Evolutionary conservation across 2,329 filamentous ascomycete species (phyloP).

Genomic region (Fusarium concolor): DNA sequence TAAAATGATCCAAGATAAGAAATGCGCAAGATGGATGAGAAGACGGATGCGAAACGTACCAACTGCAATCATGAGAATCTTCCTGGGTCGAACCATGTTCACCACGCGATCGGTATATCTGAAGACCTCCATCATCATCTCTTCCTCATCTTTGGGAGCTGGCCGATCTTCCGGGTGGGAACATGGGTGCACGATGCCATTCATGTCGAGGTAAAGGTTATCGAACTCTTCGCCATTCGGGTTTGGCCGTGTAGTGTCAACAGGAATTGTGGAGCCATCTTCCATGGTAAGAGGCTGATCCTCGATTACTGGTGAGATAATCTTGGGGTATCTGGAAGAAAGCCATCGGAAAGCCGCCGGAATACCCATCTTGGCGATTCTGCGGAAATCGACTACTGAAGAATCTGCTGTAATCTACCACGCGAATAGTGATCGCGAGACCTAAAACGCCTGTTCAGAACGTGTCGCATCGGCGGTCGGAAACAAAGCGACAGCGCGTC

Average conservation of each 20-base stretch:
- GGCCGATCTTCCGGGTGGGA: slow-evolving; percentile 96
- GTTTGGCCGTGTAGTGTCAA: slow-evolving; percentile 86
- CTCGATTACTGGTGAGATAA: slow-evolving; percentile 91
- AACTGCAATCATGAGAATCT: slow-evolving; percentile 97
- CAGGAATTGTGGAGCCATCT: slow-evolving; percentile 84
- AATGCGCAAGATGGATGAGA: background rate
- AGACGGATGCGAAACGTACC: slow-evolving; percentile 64
- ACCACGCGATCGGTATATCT: slow-evolving; percentile 98
- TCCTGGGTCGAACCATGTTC: slow-evolving; percentile 97
- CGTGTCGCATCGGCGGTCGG: slow-evolving; percentile 16
- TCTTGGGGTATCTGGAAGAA: slow-evolving; percentile 97
- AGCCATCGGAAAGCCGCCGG: slow-evolving; percentile 97
- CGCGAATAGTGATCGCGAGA: slow-evolving; percentile 18
- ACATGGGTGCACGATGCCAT: slow-evolving; percentile 98
- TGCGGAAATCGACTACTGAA: background rate
- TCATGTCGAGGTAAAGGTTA: slow-evolving; percentile 99
- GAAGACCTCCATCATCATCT: slow-evolving; percentile 99
- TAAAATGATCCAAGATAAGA: background rate
- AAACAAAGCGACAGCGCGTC: background rate
- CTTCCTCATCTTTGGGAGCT: slow-evolving; percentile 91
- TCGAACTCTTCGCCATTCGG: slow-evolving; percentile 98
- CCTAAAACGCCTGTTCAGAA: background rate
- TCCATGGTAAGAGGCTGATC: slow-evolving; percentile 81
- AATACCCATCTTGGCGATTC: slow-evolving; percentile 79
- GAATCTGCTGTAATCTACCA: slow-evolving; percentile 9